Base-by-base conservation (phyloP, 164 flowering plant species). In the Litsea cubeba region DNA sequence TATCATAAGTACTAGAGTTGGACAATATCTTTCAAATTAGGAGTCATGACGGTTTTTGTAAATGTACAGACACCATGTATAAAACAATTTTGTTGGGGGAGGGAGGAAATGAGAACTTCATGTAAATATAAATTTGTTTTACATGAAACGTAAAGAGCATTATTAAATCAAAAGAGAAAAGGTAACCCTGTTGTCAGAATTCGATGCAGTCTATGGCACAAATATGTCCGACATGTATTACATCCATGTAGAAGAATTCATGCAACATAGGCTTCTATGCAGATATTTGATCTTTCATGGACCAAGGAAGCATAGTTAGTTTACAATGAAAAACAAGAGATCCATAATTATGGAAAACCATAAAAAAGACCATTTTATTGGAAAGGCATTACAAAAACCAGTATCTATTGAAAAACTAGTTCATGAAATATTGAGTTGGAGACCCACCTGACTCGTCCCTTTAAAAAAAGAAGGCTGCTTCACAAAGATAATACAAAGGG, bases 401-500 rank as follows among this genome's bases (percentile, higher is more conserved):
- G 60, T 40, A 54, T 54, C n/a, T 54, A 54, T 54, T 54, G 12
- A 54, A 54, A 14, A 54, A 54, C 17, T 14, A 54, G 60, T 4
- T 54, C n/a, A 17, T 14, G 7, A 54, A 20, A 20, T 20, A 54
- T 54, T 54, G 60, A 20, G 12, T 54, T 25, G 12, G 62, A 68
- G 49, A 28, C 49, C 79, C 88, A 95, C 99, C 81, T 71, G 79
- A 76, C 84, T 90, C 35, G 90, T 89, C 69, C 86, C 69, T 70
- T 68, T 87, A 70, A 91, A 93, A 72, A 54, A 75, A 72, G 90
- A 85, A 25, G 97, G 88, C 72, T 84, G 87, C 79, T 87, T 90
- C 72, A 95, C 86, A 85, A 90, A 79, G 72, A 89, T 50, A 71
- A 95, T 84, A 81, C 93, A 93, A 50, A 93, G 71, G 35, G 83